Evolutionary conservation across 1,139 yeast genomes (phyloP).

Genomic region (Candida smagusa): DNA sequence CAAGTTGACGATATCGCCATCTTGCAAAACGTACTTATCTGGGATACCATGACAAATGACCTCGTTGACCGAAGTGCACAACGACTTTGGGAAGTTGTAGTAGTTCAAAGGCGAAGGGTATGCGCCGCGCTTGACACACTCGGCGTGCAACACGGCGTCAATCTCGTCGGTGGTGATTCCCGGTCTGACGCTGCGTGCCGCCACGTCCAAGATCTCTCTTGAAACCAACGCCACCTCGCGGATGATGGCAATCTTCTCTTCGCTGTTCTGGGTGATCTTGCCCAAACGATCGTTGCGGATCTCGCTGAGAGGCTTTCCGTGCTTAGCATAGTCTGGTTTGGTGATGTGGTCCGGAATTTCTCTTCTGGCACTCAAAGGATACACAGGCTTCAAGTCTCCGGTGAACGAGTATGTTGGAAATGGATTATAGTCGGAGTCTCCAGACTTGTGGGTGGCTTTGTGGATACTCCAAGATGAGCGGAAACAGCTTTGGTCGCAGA

Average conservation of each 20-base stretch:
- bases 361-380: slow-evolving; percentile 77
- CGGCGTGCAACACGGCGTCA: slow-evolving; percentile 82
- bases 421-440: slow-evolving; percentile 66
- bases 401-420: slow-evolving; percentile 75
- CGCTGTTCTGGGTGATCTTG: slow-evolving; percentile 58
- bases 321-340: slow-evolving; percentile 79
- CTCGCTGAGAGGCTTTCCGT: slow-evolving; percentile 80
- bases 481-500: slow-evolving; percentile 87
- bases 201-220: slow-evolving; percentile 82
- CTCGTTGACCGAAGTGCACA: slow-evolving; percentile 93
- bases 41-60: slow-evolving; percentile 98
- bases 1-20: slow-evolving; percentile 91
- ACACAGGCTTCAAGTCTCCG: slow-evolving; percentile 72
- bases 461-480: slow-evolving; percentile 67
- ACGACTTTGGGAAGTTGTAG: slow-evolving; percentile 88
- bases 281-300: slow-evolving; percentile 68
- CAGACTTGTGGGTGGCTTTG: slow-evolving; percentile 48
- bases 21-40: slow-evolving; percentile 77
- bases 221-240: slow-evolving; percentile 73
- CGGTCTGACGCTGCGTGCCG: slow-evolving; percentile 78
- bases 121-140: slow-evolving; percentile 82
- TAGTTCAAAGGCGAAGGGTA: slow-evolving; percentile 97
- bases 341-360: slow-evolving; percentile 67
- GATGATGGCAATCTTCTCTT: slow-evolving; percentile 69
- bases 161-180: slow-evolving; percentile 94